phyloP scores from a whole-genome alignment of 2,329 filamentous ascomycete genomes.

The Cadophora sp. region DNA sequence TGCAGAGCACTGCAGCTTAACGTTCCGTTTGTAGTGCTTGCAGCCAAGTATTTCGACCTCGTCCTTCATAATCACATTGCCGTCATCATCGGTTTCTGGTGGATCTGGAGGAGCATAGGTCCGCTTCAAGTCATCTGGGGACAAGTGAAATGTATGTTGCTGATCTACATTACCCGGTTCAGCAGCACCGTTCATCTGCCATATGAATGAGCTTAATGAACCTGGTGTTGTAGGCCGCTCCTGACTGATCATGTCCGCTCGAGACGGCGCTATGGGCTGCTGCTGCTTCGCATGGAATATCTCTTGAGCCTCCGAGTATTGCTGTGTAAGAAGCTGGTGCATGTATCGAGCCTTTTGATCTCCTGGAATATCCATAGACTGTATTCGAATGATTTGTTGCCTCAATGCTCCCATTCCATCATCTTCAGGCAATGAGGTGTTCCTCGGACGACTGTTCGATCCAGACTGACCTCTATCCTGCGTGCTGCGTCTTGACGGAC shows the following conservation, averaged over 20 bases:
- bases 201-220: slow-evolving; percentile 62
- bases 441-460: slow-evolving; percentile 32
- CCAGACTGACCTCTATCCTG: slow-evolving; percentile 27
- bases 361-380: slow-evolving; percentile 62
- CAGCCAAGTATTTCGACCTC: slow-evolving; percentile 70
- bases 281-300: slow-evolving; percentile 40
- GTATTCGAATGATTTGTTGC: slow-evolving; percentile 71
- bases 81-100: slow-evolving; percentile 55
- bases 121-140: slow-evolving; percentile 67
- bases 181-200: slow-evolving; percentile 53
- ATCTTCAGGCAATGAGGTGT: slow-evolving; percentile 64
- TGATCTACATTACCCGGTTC: slow-evolving; percentile 34
- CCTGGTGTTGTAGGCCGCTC: slow-evolving; percentile 53
- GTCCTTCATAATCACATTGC: slow-evolving; percentile 42
- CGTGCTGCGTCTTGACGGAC: slow-evolving; percentile 36
- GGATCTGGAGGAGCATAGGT: slow-evolving; percentile 67
- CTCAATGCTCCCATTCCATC: slow-evolving; percentile 78
- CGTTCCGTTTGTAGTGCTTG: slow-evolving; percentile 91
- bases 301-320: slow-evolving; percentile 60
- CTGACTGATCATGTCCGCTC: slow-evolving; percentile 43
- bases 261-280: slow-evolving; percentile 34
- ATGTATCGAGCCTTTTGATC: slow-evolving; percentile 74
- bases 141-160: slow-evolving; percentile 55
- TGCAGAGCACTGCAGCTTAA: slow-evolving; percentile 91
- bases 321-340: slow-evolving; percentile 73